Base-by-base conservation (phyloP, 2,329 filamentous ascomycete species). In the Fusarium sororula region DNA sequence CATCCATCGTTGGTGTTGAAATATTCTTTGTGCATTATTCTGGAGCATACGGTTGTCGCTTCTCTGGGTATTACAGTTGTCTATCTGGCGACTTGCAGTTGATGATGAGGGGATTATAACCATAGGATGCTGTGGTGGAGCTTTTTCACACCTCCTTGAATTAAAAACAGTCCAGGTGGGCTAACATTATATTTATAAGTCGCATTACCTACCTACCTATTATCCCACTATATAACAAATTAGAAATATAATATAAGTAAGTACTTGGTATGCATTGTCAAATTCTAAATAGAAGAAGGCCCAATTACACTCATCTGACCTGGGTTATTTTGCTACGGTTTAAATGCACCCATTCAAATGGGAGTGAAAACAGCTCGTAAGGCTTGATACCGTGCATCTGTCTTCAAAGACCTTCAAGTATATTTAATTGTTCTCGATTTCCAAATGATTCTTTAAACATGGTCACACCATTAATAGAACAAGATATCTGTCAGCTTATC, bases 1-100 rank as follows among this genome's bases (percentile, higher is more conserved):
- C 73, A 79, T 32, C 75, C 77, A 63, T 79, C 77, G 42, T 76
- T 79, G 32, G 76, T 53, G 12, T 38, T 66, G 35, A 74, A 74
- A 9, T 44, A 64, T 4, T 77, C 69, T 30, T 68, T 64, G 37
- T 75, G 41, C 74, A 79, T 79, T 26, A 22, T 63, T 62, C 41
- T 48, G 26, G 37, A 14, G 24, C n/a, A 47, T 54, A 26, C 6
- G 24, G 35, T 39, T 20, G 35, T 28, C 35, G 35, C 20, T 20
- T 54, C 48, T 35, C 24, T 17, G 17, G 10, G 35, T 28, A 39
- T 20, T 28, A 47, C 15, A 7, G 51, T 28, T 38, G 51, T 54
- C 24, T 38, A 17, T n/a, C 28, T 42, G n/a, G 30, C 13, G 35
- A n/a, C 32, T 57, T 13, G 51, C 14, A 51, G 28, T 57, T 20